Conservation (phyloP, 2,329 filamentous ascomycete genomes). For the Kalmusia sp. region DNA sequence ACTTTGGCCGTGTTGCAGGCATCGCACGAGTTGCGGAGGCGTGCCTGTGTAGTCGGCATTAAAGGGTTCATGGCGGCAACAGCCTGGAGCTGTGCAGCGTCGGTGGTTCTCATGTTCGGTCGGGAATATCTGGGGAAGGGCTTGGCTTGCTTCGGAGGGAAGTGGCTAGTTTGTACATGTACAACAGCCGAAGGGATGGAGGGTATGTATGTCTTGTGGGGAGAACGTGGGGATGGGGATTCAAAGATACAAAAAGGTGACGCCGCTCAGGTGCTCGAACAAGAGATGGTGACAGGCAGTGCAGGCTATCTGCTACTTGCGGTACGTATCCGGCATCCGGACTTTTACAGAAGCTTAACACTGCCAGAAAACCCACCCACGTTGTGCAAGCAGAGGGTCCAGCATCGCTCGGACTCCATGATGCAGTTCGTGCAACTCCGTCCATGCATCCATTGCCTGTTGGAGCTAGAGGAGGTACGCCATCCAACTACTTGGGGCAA, state of each 20-base stretch:
- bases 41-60: conserved; percentile 2
- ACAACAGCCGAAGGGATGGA: neutral
- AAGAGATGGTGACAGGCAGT: neutral
- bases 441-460: neutral
- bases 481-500: neutral
- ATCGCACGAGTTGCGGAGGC: conserved; percentile 10
- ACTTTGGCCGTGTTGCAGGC: conserved; percentile 12
- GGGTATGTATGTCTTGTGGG: neutral
- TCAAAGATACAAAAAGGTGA: neutral
- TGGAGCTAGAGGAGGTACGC: neutral
- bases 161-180: neutral
- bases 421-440: neutral
- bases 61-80: neutral
- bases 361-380: neutral
- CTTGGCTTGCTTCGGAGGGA: neutral
- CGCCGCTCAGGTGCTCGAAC: neutral
- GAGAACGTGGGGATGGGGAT: neutral
- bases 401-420: neutral
- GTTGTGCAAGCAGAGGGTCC: neutral
- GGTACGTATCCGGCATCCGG: neutral
- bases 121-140: neutral
- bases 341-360: neutral
- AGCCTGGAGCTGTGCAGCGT: neutral
- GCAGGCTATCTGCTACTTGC: neutral
- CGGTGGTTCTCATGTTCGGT: neutral